Percentiles rank a stretch among this genome's conserved stretches.
phyloP scores from a whole-genome alignment of 345 rosid genomes.

The Carallia pectinifolia region DNA sequence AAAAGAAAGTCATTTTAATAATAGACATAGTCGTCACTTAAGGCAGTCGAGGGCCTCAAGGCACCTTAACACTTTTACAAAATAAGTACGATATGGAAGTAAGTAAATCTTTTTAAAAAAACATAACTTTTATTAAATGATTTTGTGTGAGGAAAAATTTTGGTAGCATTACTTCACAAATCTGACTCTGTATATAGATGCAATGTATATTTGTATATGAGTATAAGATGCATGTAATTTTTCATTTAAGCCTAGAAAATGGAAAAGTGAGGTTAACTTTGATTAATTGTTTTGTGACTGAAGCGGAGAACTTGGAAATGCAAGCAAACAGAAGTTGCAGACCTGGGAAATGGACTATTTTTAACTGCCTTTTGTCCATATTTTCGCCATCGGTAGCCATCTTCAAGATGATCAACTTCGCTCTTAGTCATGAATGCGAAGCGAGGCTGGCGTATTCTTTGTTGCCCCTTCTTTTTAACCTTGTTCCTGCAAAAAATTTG shows the following conservation, averaged over 20 bases:
- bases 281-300: not conserved
- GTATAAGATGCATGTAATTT: not conserved
- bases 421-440: constrained; percentile 94
- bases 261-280: no score
- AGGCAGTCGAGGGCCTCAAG: no score
- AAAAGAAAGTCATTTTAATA: no score
- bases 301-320: not conserved
- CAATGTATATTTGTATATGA: no score
- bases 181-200: no score
- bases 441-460: constrained; percentile 78
- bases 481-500: constrained; percentile 56
- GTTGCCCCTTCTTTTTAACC: constrained; percentile 74
- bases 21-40: no score
- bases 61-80: no score
- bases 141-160: no score
- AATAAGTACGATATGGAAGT: no score
- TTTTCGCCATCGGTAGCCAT: constrained; percentile 90
- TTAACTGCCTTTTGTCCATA: constrained; percentile 94
- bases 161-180: no score
- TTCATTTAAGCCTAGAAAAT: not conserved
- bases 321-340: constrained; percentile 5
- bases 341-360: constrained; percentile 94
- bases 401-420: constrained; percentile 95
- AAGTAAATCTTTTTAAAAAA: no score
- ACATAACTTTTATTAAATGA: no score